Conservation (phyloP, 2,329 filamentous ascomycete species). For the Pseudocercospora cruenta region DNA sequence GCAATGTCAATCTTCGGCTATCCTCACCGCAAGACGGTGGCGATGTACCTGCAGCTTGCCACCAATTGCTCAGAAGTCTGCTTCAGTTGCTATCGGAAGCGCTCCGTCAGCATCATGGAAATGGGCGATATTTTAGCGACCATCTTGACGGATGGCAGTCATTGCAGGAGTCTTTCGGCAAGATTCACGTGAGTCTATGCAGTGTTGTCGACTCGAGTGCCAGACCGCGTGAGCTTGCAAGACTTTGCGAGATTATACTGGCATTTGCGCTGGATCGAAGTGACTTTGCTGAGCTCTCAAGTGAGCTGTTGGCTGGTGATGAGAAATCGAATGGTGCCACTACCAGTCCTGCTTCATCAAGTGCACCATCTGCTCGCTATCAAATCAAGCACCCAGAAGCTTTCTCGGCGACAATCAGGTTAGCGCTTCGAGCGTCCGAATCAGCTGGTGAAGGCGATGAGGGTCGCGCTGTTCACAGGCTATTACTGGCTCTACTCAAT, state of each 20-base stretch:
- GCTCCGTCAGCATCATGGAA: slow-evolving; percentile 79
- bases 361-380: background rate
- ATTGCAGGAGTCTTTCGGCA: slow-evolving; percentile 72
- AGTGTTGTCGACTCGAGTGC: background rate
- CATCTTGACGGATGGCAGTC: slow-evolving; percentile 77
- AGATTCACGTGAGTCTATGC: slow-evolving; percentile 35
- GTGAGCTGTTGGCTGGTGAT: background rate
- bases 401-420: background rate
- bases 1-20: slow-evolving; percentile 18
- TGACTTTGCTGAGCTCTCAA: background rate
- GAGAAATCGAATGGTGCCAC: slow-evolving; percentile 3
- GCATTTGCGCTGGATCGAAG: slow-evolving; percentile 19
- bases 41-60: slow-evolving; percentile 3
- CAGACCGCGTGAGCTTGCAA: slow-evolving; percentile 9
- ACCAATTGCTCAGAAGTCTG: slow-evolving; percentile 17
- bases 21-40: slow-evolving; percentile 17
- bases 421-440: background rate
- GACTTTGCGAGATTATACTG: slow-evolving; percentile 19
- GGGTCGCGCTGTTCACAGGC: background rate
- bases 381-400: background rate
- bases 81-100: slow-evolving; percentile 68
- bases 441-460: background rate
- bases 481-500: background rate
- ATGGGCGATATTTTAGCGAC: slow-evolving; percentile 82
- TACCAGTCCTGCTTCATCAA: background rate